These are phyloP conservation scores for Sarcomyxa edulis DNA, from an alignment of 768 basidiomycete species.

Conservation along the genomic window DNA sequence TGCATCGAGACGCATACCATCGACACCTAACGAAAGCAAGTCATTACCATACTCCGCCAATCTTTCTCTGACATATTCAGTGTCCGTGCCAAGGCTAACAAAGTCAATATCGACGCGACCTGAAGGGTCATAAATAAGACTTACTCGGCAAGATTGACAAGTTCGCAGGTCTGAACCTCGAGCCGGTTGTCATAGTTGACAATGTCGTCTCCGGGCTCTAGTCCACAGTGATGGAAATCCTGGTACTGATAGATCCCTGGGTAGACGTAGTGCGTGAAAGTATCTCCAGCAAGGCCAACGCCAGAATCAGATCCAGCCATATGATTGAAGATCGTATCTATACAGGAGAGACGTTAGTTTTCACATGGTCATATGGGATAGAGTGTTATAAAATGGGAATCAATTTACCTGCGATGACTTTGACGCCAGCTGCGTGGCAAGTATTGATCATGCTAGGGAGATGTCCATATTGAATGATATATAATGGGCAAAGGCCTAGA, in stretches of 20 bases:
- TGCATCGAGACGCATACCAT: conserved; percentile 60
- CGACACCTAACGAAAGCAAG: conserved; percentile 53
- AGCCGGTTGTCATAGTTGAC: conserved; percentile 45
- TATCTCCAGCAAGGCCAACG: conserved; percentile 41
- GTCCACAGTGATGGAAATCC: conserved; percentile 63
- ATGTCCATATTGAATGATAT: conserved; percentile 12
- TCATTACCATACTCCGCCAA: conserved; percentile 58
- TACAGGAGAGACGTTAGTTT: not conserved
- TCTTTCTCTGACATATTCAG: conserved; percentile 48
- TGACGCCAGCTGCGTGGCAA: conserved; percentile 52
- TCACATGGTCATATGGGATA: not conserved
- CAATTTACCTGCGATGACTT: conserved; percentile 44
- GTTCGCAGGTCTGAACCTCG: conserved; percentile 56
- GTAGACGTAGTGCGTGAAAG: conserved; percentile 50
- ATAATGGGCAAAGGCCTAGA: not conserved
- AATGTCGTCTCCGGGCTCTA: conserved; percentile 47
- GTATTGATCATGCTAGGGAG: conserved; percentile 46
- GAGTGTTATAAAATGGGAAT: not conserved
- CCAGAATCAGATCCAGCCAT: conserved; percentile 51
- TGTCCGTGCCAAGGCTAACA: conserved; percentile 54
- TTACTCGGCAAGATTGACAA: conserved; percentile 48
- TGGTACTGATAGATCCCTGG: conserved; percentile 41
- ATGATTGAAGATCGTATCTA: conserved; percentile 62
- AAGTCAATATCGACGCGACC: no score
- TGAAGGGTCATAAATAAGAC: no score